Evolutionary conservation across 345 rosid genomes (phyloP), one percentile per base, ranked within the genome.

Genomic region (Camelina hispida): DNA sequence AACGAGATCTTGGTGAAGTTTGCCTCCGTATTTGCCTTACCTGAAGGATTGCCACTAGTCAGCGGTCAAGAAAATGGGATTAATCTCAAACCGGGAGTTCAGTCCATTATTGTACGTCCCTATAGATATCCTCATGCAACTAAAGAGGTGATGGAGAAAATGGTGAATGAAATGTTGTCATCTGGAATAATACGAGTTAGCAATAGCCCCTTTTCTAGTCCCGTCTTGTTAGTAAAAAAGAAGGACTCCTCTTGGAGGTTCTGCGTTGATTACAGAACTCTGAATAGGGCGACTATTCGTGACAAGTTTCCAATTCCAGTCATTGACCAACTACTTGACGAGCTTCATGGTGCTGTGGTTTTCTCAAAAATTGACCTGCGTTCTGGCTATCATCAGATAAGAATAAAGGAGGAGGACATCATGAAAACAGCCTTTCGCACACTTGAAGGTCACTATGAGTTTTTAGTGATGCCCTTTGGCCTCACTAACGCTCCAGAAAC

Each of bases 301-400:
- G 52, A 47, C 3, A 16, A 25, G 3, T 25, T 25, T 25, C 28
- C 28, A 0, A 25, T 25, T 25, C 28, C 28, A 25, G 28, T 25
- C 3, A 2, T 47, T 0, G 52, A 48, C 0, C 11, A 48, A 2
- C 0, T 48, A 0, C 1, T 48, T 0, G 53, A 48, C 7, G 53
- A 48, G 20, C 0, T 48, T 0, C 1, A 48, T 8, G 53, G 53
- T 0, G 4, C 22, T 2, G 22, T 2, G 0, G 1, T 48, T 0
- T 48, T 16, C 5, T 48, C 53, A 7, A 48, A 48, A 0, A 7
- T 48, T 0, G 53, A 48, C 0, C 1, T 48, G 0, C 0, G 20
- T 0, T 7, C 22, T 0, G 53, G 22, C 0, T 48, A 48, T 3
- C 53, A 48, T 2, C 53, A 48, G 3, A 16, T 48, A 0, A 23